A percentile compares a stretch with the other conserved stretches of the same genome.
Evolutionary conservation across 2,329 filamentous ascomycete species (phyloP).

Genomic region (Grosmannia huntii): DNA sequence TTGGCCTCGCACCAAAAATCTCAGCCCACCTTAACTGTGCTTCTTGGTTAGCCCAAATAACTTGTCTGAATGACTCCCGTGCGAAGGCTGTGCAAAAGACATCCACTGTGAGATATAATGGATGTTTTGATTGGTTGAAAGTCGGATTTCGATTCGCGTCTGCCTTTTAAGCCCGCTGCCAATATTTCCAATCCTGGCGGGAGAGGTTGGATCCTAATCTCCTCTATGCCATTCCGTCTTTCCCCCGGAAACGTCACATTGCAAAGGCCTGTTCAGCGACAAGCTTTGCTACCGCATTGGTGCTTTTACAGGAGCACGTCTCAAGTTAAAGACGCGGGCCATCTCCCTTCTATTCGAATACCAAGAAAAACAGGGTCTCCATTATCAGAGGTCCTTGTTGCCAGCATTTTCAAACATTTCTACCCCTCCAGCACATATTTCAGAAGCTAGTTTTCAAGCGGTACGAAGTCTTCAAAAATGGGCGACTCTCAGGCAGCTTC

Average conservation of each 20-base stretch:
- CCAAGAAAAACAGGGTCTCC: not conserved
- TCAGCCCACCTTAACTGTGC: not conserved
- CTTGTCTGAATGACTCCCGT: not conserved
- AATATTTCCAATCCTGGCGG: not conserved
- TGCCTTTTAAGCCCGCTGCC: not conserved
- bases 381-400: not conserved
- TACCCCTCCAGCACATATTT: not conserved
- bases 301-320: not conserved
- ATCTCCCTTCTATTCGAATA: not conserved
- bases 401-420: not conserved
- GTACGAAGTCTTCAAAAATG: not conserved
- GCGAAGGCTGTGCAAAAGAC: not conserved
- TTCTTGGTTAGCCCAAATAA: not conserved
- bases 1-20: not conserved
- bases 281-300: not conserved
- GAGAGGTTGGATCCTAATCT: not conserved
- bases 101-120: not conserved
- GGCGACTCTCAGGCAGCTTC: not conserved
- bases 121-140: not conserved
- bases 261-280: not conserved
- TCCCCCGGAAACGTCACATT: not conserved
- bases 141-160: not conserved
- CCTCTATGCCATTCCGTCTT: not conserved
- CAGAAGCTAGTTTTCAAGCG: not conserved
- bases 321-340: not conserved